Base-by-base conservation (phyloP, 805 yeast species). In the Yarrowia hollandica region DNA sequence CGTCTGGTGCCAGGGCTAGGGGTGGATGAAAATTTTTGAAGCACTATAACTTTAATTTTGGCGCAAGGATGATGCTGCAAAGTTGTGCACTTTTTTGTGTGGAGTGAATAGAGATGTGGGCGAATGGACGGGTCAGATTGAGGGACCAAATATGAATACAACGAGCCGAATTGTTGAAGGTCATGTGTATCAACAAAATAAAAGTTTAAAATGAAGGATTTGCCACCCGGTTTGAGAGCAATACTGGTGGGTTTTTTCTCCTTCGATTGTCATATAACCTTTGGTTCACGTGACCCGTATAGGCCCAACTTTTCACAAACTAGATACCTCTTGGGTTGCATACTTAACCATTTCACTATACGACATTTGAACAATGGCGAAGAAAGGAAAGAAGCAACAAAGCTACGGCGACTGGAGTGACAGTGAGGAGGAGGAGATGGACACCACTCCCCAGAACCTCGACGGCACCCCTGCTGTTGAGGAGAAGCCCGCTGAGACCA, bases 321-420 rank as follows among this genome's bases (percentile, higher is more conserved):
- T 4, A 5, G 8, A 6, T 7, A 12, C 14, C 9, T 9, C 12
- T 25, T 12, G 19, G 15, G n/a, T 23, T 39, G 44, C 44, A 39
- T 39, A 41, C 48, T 31, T 41, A 11, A 38, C 34, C 52, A 28
- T 30, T 19, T 5, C 15, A 10, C 21, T 6, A 31, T 8, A 30
- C 37, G 12, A 21, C 28, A 48, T n/a, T n/a, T n/a, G n/a, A n/a
- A n/a, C 9, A 15, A 52, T 52, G 58, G 58, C 58, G 30, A 52
- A 52, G 14, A 52, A 52, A 52, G 44, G 58, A 18, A 52, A 52
- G 44, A 52, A 52, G 44, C 44, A 35, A 37, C 58, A 52, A 52
- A 25, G 26, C 44, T 52, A 52, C 44, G 58, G 58, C 42, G 58
- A 52, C 44, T 52, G 58, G 58, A 19, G 31, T 23, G 58, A 52